phyloP scores from a whole-genome alignment of 345 rosid genomes.

The Rhodomyrtus tomentosa region DNA sequence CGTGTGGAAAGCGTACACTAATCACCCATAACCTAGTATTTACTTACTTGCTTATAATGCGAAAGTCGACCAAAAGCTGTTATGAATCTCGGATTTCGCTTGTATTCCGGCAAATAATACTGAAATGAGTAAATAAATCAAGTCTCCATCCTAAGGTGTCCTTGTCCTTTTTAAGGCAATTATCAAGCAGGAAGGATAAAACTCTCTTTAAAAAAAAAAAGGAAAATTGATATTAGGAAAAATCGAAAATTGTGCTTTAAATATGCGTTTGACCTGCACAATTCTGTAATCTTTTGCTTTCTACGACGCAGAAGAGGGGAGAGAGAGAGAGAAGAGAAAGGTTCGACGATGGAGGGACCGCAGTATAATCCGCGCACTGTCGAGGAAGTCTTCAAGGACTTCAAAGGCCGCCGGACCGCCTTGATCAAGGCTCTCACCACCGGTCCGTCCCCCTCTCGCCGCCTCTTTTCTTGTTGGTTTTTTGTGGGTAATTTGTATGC shows the following conservation, averaged over 20 bases:
- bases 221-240: not conserved
- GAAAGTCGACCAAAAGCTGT: not conserved
- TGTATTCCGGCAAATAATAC: not conserved
- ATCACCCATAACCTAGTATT: not conserved
- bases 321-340: not conserved
- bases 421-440: conserved; percentile 59
- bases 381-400: conserved; percentile 67
- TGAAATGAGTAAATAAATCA: not conserved
- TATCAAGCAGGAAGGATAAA: too few relatives aligned
- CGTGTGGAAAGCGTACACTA: not conserved
- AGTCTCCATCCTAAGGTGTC: not conserved
- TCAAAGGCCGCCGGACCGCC: conserved; percentile 59
- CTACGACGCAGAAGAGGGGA: conserved; percentile 9
- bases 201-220: not conserved
- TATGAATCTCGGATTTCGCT: not conserved
- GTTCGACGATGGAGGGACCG: conserved; percentile 5
- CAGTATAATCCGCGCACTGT: conserved; percentile 53
- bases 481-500: not conserved
- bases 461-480: not conserved
- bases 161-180: not conserved
- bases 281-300: not conserved
- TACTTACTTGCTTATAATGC: not conserved
- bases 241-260: not conserved
- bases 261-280: not conserved
- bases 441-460: conserved; percentile 12